Evolutionary conservation across 495 filamentous ascomycete genomes (phyloP), one percentile per base, ranked within the genome.

Genomic region (Cercophora sp.): DNA sequence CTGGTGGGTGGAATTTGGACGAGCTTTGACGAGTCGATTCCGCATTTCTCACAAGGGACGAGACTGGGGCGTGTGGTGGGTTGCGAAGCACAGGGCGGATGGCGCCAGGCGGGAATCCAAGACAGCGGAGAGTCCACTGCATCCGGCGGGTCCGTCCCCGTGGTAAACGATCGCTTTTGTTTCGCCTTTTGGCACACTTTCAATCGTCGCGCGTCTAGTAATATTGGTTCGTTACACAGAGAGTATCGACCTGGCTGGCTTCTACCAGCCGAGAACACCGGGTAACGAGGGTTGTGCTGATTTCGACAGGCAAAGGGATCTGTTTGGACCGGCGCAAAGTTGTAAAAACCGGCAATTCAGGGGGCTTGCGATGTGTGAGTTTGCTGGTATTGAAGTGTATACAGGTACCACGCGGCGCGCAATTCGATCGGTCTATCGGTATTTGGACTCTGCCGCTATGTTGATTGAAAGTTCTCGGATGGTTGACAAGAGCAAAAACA

Each of bases 1-100:
- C 22, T 62, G 60, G 42, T 61, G 58, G 51, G 55, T 59, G 54
- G 65, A 63, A 64, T 63, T 55, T 39, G 64, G 52, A 44, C 66
- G 64, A 54, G 57, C 42, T 55, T 68, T 72, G 37, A 66, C 42
- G 29, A 70, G 54, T 43, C 64, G 62, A 62, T 67, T 73, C 63
- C 67, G 62, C 70, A 73, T 73, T 59, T 68, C 67, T 69, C 48
- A 35, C 31, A 29, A 34, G 25, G 26, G 1, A 27, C 13, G 23
- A n/a, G n/a, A n/a, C 10, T 18, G 23, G 8, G 20, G 10, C 20
- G 32, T 49, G 47, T 35, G 13, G 29, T 19, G 18, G 46, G 19
- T 40, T 15, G 36, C 25, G 20, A 20, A 20, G 35, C 23, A 15
- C 8, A 18, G 15, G 15, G 48, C 16, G 19, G 16, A n/a, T 42